A percentile compares a stretch with the other conserved stretches of the same genome.
Conservation (phyloP, 768 basidiomycete species). For the Mycena galericulata region DNA sequence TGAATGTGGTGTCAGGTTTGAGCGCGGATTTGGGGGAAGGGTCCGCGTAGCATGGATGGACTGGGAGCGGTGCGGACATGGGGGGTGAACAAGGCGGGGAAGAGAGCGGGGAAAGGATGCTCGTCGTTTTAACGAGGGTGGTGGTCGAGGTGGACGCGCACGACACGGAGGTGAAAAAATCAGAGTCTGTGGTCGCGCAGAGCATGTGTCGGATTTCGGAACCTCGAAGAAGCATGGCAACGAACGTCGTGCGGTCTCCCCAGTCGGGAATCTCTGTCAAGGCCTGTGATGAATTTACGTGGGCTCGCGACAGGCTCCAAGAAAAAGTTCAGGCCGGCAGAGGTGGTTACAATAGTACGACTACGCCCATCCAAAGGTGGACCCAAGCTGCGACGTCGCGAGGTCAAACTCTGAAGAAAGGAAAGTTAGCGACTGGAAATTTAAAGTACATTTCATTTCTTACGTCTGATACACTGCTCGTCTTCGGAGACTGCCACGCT, state of each 20-base stretch:
- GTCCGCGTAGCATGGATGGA: constrained; percentile 16
- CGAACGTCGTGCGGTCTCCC: not conserved
- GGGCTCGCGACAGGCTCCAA: not conserved
- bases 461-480: constrained; percentile 3
- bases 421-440: too few species aligned
- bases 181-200: too few species aligned
- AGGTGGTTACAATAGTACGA: too few species aligned
- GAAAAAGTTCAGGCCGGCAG: too few species aligned
- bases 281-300: constrained; percentile 9
- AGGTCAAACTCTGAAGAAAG: not conserved
- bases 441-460: not conserved
- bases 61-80: too few species aligned
- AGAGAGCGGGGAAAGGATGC: not conserved
- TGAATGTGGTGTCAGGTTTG: constrained; percentile 5
- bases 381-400: not conserved
- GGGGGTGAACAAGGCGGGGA: not conserved
- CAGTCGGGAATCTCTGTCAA: not conserved
- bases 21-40: not conserved
- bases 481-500: constrained; percentile 4
- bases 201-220: not conserved
- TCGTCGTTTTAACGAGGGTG: too few species aligned
- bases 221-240: not conserved
- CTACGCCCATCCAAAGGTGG: not conserved
- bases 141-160: too few species aligned
- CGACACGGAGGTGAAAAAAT: not conserved